Evolutionary conservation across 1,284 basidiomycete species (phyloP).

Genomic region (Marasmius tenuissimus): DNA sequence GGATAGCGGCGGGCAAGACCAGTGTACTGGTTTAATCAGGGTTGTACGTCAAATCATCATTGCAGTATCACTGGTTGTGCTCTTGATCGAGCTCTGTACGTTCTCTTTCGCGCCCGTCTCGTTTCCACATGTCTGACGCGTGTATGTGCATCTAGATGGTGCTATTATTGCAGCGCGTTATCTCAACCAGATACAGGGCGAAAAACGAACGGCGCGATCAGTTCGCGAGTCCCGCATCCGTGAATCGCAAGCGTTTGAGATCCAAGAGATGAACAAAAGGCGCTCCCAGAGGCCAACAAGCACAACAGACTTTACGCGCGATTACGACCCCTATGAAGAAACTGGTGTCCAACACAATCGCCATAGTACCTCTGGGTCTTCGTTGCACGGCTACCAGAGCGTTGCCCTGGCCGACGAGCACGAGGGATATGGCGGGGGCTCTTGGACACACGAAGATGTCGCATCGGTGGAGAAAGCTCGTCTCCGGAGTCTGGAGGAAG

Average conservation of each 20-base stretch:
- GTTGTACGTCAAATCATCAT: constrained; percentile 46
- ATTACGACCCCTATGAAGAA: constrained; percentile 15
- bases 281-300: not conserved
- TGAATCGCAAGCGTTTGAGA: constrained; percentile 1
- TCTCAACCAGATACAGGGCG: constrained; percentile 49
- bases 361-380: not conserved
- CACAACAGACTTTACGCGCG: constrained; percentile 1
- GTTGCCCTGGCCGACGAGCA: constrained; percentile 7
- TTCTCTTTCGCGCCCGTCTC: constrained; percentile 10
- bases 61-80: constrained; percentile 41
- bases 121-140: not conserved
- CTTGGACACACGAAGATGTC: constrained; percentile 15
- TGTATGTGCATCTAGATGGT: constrained; percentile 42
- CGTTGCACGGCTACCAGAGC: constrained; percentile 1
- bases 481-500: constrained; percentile 4
- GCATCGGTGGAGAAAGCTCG: constrained; percentile 12
- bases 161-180: constrained; percentile 61
- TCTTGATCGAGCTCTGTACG: constrained; percentile 56
- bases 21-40: constrained; percentile 43
- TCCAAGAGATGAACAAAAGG: not conserved
- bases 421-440: constrained; percentile 17
- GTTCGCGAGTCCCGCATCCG: constrained; percentile 33
- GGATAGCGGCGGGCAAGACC: constrained; percentile 37
- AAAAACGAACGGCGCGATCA: constrained; percentile 46
- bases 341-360: not conserved